Conservation (phyloP, 352 stramenopile genomes). For the Globisporangium sylvaticum region DNA sequence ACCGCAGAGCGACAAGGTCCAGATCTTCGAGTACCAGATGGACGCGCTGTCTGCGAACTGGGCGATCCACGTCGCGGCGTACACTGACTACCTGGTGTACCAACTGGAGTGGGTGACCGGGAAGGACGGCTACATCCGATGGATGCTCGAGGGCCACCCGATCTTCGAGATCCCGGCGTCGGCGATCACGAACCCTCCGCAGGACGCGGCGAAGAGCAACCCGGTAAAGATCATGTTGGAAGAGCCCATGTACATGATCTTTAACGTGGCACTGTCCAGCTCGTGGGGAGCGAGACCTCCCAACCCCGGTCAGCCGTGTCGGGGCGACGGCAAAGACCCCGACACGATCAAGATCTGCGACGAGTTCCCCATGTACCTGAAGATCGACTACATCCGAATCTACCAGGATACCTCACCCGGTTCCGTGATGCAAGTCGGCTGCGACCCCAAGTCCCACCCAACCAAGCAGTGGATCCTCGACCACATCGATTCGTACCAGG, state of each 20-base stretch:
- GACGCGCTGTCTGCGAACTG: slow-evolving; percentile 93
- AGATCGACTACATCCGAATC: slow-evolving; percentile 72
- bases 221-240: slow-evolving; percentile 90
- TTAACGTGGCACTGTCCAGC: slow-evolving; percentile 92
- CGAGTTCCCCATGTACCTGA: slow-evolving; percentile 58
- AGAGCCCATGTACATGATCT: slow-evolving; percentile 94
- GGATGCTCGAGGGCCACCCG: slow-evolving; percentile 78
- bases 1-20: slow-evolving; percentile 12
- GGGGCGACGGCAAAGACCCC: slow-evolving; percentile 39
- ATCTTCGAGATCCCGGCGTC: slow-evolving; percentile 84
- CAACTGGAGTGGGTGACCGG: slow-evolving; percentile 70
- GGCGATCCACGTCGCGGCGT: slow-evolving; percentile 71
- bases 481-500: slow-evolving; percentile 65
- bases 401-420: slow-evolving; percentile 44
- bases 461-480: slow-evolving; percentile 71
- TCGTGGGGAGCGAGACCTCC: slow-evolving; percentile 79
- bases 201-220: slow-evolving; percentile 50
- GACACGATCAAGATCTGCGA: slow-evolving; percentile 52
- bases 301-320: slow-evolving; percentile 58
- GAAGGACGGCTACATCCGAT: slow-evolving; percentile 48
- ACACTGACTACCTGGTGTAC: slow-evolving; percentile 72
- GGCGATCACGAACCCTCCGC: slow-evolving; percentile 42
- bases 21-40: slow-evolving; percentile 73
- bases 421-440: slow-evolving; percentile 48
- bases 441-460: slow-evolving; percentile 55